Evolutionary conservation across 768 basidiomycete genomes (phyloP).

Genomic region (Boletus reticulatus): DNA sequence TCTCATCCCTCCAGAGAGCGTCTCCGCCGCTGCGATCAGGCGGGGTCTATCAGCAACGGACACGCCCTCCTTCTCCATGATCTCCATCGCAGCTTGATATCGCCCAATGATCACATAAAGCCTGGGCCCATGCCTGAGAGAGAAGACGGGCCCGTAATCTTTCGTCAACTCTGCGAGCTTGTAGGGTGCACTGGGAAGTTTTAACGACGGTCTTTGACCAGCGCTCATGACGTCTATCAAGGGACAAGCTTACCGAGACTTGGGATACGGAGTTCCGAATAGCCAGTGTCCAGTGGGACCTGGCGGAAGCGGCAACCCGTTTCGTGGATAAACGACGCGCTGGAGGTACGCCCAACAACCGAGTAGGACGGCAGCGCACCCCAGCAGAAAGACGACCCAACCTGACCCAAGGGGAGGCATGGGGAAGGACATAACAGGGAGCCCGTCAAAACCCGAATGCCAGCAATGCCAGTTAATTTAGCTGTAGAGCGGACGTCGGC

Average conservation of each 20-base stretch:
- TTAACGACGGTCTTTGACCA: no score
- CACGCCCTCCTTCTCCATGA: constrained; percentile 11
- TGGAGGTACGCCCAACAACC: not conserved
- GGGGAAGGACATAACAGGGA: no score
- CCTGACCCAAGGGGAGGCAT: not conserved
- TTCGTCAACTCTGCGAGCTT: constrained; percentile 7
- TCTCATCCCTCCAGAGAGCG: constrained; percentile 4
- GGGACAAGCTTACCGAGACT: not conserved
- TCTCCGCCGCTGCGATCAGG: constrained; percentile 4
- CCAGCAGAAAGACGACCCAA: not conserved
- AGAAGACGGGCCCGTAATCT: constrained; percentile 4
- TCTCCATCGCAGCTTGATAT: constrained; percentile 9
- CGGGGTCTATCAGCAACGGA: constrained; percentile 4
- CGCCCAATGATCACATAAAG: constrained; percentile 5
- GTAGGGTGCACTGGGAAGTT: not conserved
- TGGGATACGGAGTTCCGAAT: constrained; percentile 5
- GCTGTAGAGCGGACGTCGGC: not conserved
- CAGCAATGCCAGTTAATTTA: not conserved
- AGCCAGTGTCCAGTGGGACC: constrained; percentile 11
- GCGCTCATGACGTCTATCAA: not conserved
- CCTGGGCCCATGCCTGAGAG: constrained; percentile 1
- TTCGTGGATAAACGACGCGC: not conserved
- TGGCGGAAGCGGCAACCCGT: not conserved
- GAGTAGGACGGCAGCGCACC: not conserved
- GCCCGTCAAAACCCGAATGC: not conserved